Percentiles rank a stretch among this genome's conserved stretches.
These are phyloP conservation scores for Mucor circinelloides DNA, from an alignment of 371 early-diverging fungal genomes.

Conservation along the genomic window DNA sequence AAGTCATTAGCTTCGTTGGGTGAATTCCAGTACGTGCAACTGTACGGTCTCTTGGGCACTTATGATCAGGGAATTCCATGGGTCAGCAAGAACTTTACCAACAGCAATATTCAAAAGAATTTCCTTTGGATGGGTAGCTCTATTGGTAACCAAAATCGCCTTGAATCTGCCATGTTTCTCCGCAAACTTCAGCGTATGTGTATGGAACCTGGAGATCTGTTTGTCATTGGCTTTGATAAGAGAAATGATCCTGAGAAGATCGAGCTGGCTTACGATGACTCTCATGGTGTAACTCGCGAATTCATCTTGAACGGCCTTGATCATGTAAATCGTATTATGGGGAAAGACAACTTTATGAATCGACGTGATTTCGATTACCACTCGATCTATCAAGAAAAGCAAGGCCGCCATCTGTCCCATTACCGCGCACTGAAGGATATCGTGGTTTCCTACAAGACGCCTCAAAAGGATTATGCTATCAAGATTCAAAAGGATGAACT, in stretches of 20 bases:
- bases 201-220: slow-evolving; percentile 70
- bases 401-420: slow-evolving; percentile 84
- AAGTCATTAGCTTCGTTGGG: slow-evolving; percentile 58
- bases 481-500: slow-evolving; percentile 71
- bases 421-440: slow-evolving; percentile 62
- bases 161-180: slow-evolving; percentile 58
- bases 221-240: slow-evolving; percentile 84
- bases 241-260: slow-evolving; percentile 72
- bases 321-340: slow-evolving; percentile 75
- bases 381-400: slow-evolving; percentile 69
- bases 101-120: slow-evolving; percentile 57
- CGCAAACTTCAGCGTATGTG: slow-evolving; percentile 41
- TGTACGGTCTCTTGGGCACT: slow-evolving; percentile 86
- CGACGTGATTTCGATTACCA: slow-evolving; percentile 68
- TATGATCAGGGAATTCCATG: slow-evolving; percentile 83
- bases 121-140: slow-evolving; percentile 91
- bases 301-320: slow-evolving; percentile 87
- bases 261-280: slow-evolving; percentile 85
- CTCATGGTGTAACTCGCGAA: slow-evolving; percentile 72
- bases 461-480: slow-evolving; percentile 27
- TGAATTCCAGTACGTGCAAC: slow-evolving; percentile 54
- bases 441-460: slow-evolving; percentile 43
- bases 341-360: slow-evolving; percentile 56
- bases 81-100: slow-evolving; percentile 48
- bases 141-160: slow-evolving; percentile 76